Conservation (phyloP, 495 filamentous ascomycete species). For the Paragyromitra xinjiangensis region DNA sequence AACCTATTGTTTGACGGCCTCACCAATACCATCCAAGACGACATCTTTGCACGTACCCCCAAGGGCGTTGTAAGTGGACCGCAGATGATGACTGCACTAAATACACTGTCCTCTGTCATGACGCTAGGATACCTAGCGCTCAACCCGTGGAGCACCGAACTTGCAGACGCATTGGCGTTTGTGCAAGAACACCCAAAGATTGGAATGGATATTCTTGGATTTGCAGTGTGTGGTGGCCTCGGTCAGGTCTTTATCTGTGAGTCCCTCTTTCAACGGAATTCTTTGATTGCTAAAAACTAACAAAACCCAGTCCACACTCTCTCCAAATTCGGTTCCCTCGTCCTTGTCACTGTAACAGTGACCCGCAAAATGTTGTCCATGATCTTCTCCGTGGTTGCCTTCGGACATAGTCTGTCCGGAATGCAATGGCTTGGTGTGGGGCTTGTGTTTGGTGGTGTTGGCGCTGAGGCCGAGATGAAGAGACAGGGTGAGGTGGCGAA, state of each 20-base stretch:
- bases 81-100: constrained; percentile 99
- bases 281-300: constrained; percentile 28
- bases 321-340: constrained; percentile 84
- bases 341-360: constrained; percentile 95
- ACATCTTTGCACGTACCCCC: constrained; percentile 72
- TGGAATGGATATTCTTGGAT: constrained; percentile 83
- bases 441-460: constrained; percentile 94
- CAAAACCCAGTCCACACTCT: constrained; percentile 78
- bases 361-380: constrained; percentile 99
- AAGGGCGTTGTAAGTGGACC: constrained; percentile 68
- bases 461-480: constrained; percentile 84
- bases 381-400: constrained; percentile 93
- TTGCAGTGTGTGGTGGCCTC: constrained; percentile 89
- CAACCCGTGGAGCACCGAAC: constrained; percentile 82
- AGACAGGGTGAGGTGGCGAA: constrained; percentile 85
- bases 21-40: constrained; percentile 95
- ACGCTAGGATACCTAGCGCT: constrained; percentile 78
- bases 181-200: constrained; percentile 78
- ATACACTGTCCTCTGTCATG: constrained; percentile 78
- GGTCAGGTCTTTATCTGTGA: constrained; percentile 95
- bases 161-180: constrained; percentile 80
- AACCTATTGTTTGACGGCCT: constrained; percentile 95
- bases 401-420: constrained; percentile 81
- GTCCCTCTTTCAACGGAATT: constrained; percentile 46
- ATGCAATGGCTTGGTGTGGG: constrained; percentile 94